A percentile compares a stretch with the other conserved stretches of the same genome.
Conservation (phyloP, 2,329 filamentous ascomycete genomes). For the Cercospora sp. region DNA sequence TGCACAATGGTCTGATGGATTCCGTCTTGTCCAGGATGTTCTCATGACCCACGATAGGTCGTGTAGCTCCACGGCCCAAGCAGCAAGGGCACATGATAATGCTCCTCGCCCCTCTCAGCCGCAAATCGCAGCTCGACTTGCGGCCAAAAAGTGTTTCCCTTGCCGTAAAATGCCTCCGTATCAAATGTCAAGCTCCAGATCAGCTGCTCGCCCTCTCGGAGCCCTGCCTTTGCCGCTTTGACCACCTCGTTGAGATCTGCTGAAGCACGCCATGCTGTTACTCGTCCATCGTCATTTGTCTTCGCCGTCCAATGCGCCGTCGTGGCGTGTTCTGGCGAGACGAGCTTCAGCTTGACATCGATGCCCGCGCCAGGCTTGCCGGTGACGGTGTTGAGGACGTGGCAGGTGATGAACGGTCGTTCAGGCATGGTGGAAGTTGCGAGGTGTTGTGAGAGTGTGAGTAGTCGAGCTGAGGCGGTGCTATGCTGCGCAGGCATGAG, state of each 20-base stretch:
- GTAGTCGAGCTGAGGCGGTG: constrained; percentile 16
- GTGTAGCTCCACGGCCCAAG: constrained; percentile 78
- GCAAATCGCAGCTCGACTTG: constrained; percentile 59
- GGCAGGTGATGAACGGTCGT: constrained; percentile 71
- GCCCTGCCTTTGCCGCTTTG: constrained; percentile 35
- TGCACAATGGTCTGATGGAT: neutral
- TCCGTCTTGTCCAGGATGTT: neutral
- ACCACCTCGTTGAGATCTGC: constrained; percentile 42
- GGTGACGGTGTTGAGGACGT: constrained; percentile 78
- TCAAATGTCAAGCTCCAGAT: constrained; percentile 72
- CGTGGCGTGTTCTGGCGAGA: constrained; percentile 39
- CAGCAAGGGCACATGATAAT: constrained; percentile 78
- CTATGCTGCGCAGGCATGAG: neutral
- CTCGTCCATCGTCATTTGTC: constrained; percentile 75
- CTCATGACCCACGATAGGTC: constrained; percentile 74
- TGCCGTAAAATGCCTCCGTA: constrained; percentile 69
- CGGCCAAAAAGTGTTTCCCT: constrained; percentile 58
- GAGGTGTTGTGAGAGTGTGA: constrained; percentile 17
- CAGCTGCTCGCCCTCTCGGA: constrained; percentile 46
- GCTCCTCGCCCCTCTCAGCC: constrained; percentile 52
- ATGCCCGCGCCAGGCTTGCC: constrained; percentile 68
- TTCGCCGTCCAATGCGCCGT: constrained; percentile 59
- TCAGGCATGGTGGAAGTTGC: constrained; percentile 23
- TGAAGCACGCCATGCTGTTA: constrained; percentile 64
- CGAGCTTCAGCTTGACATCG: constrained; percentile 62